Conservation (phyloP, 352 stramenopile species). For the Phytophthora pinifolia region DNA sequence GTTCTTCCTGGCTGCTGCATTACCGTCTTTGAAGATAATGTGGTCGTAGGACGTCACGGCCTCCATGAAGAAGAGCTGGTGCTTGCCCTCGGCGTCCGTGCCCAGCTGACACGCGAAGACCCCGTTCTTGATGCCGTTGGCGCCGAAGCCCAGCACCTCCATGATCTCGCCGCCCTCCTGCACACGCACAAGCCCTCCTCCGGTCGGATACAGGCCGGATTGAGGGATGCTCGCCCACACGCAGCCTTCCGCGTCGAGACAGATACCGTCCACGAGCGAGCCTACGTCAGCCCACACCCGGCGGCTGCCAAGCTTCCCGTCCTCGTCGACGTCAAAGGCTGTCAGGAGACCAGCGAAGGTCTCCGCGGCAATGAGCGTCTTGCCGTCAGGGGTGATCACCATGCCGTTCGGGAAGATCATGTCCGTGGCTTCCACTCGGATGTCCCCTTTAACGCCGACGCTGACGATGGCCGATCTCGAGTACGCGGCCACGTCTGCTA, state of each 20-base stretch:
- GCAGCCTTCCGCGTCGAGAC: conserved; percentile 65
- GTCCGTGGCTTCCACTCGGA: conserved; percentile 45
- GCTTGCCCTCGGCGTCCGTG: conserved; percentile 42
- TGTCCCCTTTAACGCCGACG: conserved; percentile 32
- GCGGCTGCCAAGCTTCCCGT: conserved; percentile 48
- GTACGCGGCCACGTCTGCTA: conserved; percentile 25
- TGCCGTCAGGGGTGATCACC: conserved; percentile 67
- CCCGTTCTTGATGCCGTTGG: conserved; percentile 45
- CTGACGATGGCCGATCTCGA: conserved; percentile 55
- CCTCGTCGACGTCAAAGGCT: conserved; percentile 51
- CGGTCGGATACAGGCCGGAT: conserved; percentile 43
- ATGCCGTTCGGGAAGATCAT: conserved; percentile 67
- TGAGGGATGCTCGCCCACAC: conserved; percentile 54
- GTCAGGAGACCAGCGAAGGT: conserved; percentile 48
- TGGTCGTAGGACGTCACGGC: conserved; percentile 34
- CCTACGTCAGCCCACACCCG: conserved; percentile 56
- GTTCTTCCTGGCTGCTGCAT: conserved; percentile 36
- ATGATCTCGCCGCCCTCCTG: conserved; percentile 47
- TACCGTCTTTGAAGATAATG: conserved; percentile 36
- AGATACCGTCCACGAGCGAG: conserved; percentile 51
- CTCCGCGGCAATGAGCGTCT: conserved; percentile 64
- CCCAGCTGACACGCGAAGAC: conserved; percentile 60
- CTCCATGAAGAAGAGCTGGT: conserved; percentile 61
- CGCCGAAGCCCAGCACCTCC: conserved; percentile 49
- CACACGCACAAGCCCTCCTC: conserved; percentile 46